These are phyloP conservation scores for Karstenula rhodostoma DNA, from an alignment of 2,329 filamentous ascomycete species.

Conservation along the genomic window DNA sequence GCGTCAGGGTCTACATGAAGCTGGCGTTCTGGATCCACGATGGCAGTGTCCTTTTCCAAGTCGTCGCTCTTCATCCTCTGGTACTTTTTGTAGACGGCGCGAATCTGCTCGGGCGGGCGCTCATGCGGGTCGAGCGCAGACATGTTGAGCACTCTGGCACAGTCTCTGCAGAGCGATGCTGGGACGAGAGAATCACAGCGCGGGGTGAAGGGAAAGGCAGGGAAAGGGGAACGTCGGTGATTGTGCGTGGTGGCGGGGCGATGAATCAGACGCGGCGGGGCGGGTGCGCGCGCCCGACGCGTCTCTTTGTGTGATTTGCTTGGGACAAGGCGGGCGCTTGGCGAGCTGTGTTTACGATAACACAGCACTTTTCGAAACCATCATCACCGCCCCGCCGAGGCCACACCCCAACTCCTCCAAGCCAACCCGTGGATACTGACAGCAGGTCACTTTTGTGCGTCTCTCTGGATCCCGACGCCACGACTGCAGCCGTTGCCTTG, in stretches of 20 bases:
- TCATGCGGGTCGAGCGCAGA: constrained; percentile 74
- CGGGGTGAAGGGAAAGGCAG: neutral
- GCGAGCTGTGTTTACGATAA: constrained; percentile 9
- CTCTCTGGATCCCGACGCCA: constrained; percentile 7
- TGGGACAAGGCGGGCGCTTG: constrained; percentile 5
- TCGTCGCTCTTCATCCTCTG: constrained; percentile 65
- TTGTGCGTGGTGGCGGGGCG: neutral
- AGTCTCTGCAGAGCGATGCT: neutral
- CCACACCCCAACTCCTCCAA: constrained; percentile 15
- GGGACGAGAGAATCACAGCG: neutral
- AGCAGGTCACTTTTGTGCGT: constrained; percentile 22
- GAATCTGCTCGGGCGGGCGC: constrained; percentile 75
- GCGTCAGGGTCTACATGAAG: constrained; percentile 37
- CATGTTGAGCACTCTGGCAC: constrained; percentile 24
- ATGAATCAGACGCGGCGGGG: constrained; percentile 4
- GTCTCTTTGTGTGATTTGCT: constrained; percentile 6
- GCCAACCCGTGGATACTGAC: constrained; percentile 34
- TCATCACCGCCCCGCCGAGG: constrained; percentile 22
- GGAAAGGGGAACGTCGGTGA: neutral
- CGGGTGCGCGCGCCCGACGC: constrained; percentile 9
- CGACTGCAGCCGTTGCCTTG: constrained; percentile 1
- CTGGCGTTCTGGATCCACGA: constrained; percentile 51
- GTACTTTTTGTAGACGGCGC: constrained; percentile 77
- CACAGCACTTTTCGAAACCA: constrained; percentile 8
- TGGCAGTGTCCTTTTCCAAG: constrained; percentile 56